These are phyloP conservation scores for Yarrowia porcina DNA, from an alignment of 805 yeast genomes.

Conservation along the genomic window DNA sequence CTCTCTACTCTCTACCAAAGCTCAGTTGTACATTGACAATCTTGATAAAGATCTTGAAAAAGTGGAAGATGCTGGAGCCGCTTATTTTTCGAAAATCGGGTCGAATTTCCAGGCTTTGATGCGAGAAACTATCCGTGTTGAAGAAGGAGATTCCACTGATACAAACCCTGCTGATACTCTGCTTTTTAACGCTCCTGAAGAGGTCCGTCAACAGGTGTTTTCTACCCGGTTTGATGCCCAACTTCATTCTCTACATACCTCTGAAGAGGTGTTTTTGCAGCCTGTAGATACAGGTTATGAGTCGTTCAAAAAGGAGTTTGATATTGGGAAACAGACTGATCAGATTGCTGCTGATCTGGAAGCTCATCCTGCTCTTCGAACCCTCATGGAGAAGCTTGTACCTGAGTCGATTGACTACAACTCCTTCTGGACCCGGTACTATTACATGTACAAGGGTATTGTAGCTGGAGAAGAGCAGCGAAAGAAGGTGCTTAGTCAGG, in stretches of 20 bases:
- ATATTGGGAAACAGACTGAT: constrained; percentile 49
- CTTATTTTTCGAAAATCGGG: constrained; percentile 57
- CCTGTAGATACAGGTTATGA: constrained; percentile 39
- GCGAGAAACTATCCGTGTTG: constrained; percentile 41
- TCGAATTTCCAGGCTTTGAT: constrained; percentile 45
- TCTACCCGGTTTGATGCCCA: constrained; percentile 64
- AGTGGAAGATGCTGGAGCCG: constrained; percentile 66
- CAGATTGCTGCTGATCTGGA: constrained; percentile 49
- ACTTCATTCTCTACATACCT: constrained; percentile 51
- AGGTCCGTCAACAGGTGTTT: constrained; percentile 40
- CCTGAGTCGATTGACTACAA: constrained; percentile 59
- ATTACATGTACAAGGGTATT: constrained; percentile 51
- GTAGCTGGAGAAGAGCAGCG: constrained; percentile 62
- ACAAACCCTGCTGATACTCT: constrained; percentile 40
- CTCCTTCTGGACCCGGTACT: constrained; percentile 75
- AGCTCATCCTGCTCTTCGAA: constrained; percentile 50
- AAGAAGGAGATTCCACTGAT: constrained; percentile 31
- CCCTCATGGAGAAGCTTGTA: constrained; percentile 59
- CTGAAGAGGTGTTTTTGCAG: constrained; percentile 46
- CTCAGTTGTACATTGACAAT: constrained; percentile 64
- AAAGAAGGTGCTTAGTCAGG: constrained; percentile 53
- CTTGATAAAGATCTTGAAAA: constrained; percentile 71
- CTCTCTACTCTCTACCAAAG: constrained; percentile 34
- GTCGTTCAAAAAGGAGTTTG: constrained; percentile 41
- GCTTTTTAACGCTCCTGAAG: constrained; percentile 46